Evolutionary conservation across 108 stramenopile species (phyloP).

Genomic region (Skeletonema marinoi): DNA sequence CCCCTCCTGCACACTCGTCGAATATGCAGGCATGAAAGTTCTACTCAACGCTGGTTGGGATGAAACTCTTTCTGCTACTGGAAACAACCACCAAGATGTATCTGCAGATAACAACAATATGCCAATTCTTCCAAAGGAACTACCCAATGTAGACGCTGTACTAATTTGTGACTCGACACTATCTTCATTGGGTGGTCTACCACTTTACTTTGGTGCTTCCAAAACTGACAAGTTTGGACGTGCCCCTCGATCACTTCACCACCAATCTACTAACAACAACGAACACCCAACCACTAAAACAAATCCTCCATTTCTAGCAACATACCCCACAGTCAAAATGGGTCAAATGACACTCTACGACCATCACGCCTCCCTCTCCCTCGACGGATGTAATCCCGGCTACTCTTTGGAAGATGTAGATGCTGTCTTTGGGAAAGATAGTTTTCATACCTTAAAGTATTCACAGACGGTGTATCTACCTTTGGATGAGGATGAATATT

Average conservation of each 20-base stretch:
- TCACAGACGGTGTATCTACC: constrained; percentile 76
- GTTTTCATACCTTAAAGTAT: constrained; percentile 86
- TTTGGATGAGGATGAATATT: constrained; percentile 15
- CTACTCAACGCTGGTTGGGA: constrained; percentile 78
- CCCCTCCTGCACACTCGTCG: constrained; percentile 81
- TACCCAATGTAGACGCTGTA: constrained; percentile 67
- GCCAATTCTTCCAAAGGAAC: constrained; percentile 37
- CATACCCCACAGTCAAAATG: constrained; percentile 95
- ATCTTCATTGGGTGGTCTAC: constrained; percentile 49
- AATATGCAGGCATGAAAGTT: constrained; percentile 74
- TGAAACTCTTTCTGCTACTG: constrained; percentile 14
- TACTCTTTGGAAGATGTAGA: constrained; percentile 91
- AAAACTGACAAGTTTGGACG: constrained; percentile 18
- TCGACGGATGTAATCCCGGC: constrained; percentile 74
- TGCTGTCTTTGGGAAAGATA: constrained; percentile 60
- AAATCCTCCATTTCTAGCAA: constrained; percentile 86
- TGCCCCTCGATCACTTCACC: constrained; percentile 52
- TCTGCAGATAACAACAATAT: neutral
- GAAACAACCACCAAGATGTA: neutral
- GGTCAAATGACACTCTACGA: constrained; percentile 97
- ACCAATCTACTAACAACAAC: constrained; percentile 32
- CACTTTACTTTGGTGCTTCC: constrained; percentile 47
- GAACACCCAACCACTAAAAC: neutral
- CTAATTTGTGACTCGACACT: constrained; percentile 78
- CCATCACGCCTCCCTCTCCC: constrained; percentile 75